Conservation (phyloP, 2,329 filamentous ascomycete species). For the Aspergillus sp. region DNA sequence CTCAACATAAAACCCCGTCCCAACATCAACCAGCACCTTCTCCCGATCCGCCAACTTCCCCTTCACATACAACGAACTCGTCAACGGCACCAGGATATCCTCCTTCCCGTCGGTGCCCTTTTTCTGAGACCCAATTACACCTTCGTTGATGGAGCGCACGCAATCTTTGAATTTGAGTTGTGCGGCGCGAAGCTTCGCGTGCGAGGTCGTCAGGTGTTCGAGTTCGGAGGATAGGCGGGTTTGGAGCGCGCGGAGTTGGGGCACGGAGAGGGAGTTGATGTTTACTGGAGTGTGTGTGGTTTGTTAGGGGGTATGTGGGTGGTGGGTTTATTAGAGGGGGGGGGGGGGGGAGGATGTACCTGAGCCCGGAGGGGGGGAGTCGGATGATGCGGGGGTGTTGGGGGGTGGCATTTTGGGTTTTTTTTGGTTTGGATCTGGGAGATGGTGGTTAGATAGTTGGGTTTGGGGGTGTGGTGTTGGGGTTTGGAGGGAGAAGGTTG, state of each 20-base stretch:
- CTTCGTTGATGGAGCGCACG: conserved; percentile 70
- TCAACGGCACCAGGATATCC: conserved; percentile 84
- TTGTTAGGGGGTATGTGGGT: no score
- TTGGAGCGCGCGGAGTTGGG: conserved; percentile 88
- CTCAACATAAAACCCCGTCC: conserved; percentile 92
- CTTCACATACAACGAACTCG: conserved; percentile 90
- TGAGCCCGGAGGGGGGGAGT: conserved; percentile 21
- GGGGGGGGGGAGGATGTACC: conserved; percentile 14
- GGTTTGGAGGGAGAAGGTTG: background rate
- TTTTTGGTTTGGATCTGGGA: background rate
- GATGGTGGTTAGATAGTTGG: background rate
- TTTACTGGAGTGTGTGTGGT: conserved; percentile 50
- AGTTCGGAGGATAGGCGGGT: conserved; percentile 95
- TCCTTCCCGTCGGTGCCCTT: conserved; percentile 37
- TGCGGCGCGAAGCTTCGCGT: conserved; percentile 83
- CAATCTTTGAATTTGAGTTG: conserved; percentile 93
- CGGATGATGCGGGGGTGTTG: conserved; percentile 33
- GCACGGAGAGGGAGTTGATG: conserved; percentile 74
- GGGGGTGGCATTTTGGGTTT: conserved; percentile 28
- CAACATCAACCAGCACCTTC: conserved; percentile 85
- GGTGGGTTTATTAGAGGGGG: background rate
- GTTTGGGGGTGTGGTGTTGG: no score
- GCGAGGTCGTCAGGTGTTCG: conserved; percentile 88
- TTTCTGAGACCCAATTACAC: conserved; percentile 48
- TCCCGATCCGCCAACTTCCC: conserved; percentile 74